Evolutionary conservation across 179 eudicot genomes (phyloP), one percentile per base, ranked within the genome.

Genomic region (Monotropa hypopitys): DNA sequence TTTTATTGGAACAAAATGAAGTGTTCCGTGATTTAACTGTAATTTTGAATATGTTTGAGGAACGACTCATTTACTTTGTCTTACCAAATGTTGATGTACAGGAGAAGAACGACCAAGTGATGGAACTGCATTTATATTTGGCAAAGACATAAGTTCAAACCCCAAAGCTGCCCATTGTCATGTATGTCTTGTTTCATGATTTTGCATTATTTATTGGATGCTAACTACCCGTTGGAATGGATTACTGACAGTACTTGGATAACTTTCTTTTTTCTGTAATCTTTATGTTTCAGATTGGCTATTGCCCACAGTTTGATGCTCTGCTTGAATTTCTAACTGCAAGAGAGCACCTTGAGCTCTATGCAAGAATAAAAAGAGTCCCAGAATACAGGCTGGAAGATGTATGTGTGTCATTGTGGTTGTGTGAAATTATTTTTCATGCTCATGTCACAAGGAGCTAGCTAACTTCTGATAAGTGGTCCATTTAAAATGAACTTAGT

Each of bases 271-370:
- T 76, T 28, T 72, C n/a, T 65, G 45, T 32, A 72, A 65, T 77
- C 69, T 77, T 77, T 68, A 6, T 20, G 23, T 80, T 53, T 72
- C 88, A 94, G 98, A 94, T 95, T 83, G 99, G 99, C 57, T 95
- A 95, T 77, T 95, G 99, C 79, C 99, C 99, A 83, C 99, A 95
- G 82, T 95, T 95, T 83, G 99, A 95, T 91, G 99, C 99, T 80
- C 81, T 95, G 80, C 85, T 95, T 73, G 99, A 95, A 79, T 82
- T 85, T 84, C 81, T 95, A 78, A 91, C 97, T 62, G 95, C 85
- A 62, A 87, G 81, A 75, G 99, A 95, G 86, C 99, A 95, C 82
- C 99, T 95, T 77, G 92, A 95, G 81, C 90, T 95, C 80, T 95
- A 93, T 79, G 97, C 97, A 70, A 91, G 90, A 82, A 95, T 95